Evolutionary conservation across 2,329 filamentous ascomycete genomes (phyloP).

Genomic region (Fusarium sp.): DNA sequence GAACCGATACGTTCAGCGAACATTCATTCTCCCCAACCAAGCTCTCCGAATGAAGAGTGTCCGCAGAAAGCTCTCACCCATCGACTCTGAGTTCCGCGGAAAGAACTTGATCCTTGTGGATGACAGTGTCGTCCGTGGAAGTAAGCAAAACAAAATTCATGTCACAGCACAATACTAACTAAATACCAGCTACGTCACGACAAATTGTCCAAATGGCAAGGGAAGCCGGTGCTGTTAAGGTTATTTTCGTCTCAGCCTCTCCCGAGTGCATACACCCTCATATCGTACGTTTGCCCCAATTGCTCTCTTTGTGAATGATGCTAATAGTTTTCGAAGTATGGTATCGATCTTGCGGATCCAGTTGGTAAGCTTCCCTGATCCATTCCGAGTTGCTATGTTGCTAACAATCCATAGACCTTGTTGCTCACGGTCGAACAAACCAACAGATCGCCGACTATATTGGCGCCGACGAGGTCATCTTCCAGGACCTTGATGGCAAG

Average conservation of each 20-base stretch:
- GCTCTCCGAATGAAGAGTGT: conserved; percentile 85
- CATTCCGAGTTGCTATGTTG: not conserved
- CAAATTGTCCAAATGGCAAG: conserved; percentile 81
- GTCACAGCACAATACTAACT: not conserved
- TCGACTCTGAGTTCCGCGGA: conserved; percentile 84
- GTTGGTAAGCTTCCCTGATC: conserved; percentile 39
- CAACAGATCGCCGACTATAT: conserved; percentile 57
- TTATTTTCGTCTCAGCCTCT: conserved; percentile 85
- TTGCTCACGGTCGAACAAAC: conserved; percentile 55
- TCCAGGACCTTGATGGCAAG: conserved; percentile 66
- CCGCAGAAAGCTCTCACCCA: conserved; percentile 87
- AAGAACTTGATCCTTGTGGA: conserved; percentile 87
- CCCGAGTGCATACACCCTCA: conserved; percentile 88
- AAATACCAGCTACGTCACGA: conserved; percentile 60
- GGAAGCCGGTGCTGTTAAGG: conserved; percentile 83
- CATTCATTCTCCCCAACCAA: conserved; percentile 82
- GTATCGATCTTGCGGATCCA: conserved; percentile 60
- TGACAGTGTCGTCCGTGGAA: conserved; percentile 86
- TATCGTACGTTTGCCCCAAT: conserved; percentile 69
- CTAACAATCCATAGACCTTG: conserved; percentile 49
- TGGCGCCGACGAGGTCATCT: conserved; percentile 65
- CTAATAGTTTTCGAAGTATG: conserved; percentile 49
- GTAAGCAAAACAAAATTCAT: not conserved
- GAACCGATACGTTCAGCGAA: conserved; percentile 89
- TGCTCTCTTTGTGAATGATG: not conserved